These are phyloP conservation scores for Pichia manshurica DNA, from an alignment of 805 yeast genomes.

Conservation along the genomic window DNA sequence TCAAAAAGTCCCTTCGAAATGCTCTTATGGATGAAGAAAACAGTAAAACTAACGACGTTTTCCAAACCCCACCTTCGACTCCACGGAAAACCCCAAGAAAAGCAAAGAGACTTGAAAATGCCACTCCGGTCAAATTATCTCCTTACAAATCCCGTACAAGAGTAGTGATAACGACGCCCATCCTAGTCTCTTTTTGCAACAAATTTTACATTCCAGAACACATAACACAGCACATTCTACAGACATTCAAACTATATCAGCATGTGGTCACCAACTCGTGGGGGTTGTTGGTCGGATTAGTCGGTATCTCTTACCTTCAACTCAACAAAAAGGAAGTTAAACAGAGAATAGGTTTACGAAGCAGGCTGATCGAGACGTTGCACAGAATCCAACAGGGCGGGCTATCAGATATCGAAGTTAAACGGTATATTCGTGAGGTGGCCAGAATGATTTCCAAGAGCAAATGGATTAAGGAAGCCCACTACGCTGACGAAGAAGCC, in stretches of 20 bases:
- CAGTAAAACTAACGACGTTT: not conserved
- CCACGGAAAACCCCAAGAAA: constrained; percentile 7
- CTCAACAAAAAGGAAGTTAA: constrained; percentile 44
- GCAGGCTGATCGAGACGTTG: constrained; percentile 45
- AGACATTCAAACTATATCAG: constrained; percentile 44
- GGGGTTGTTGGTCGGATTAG: constrained; percentile 64
- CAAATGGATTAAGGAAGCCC: constrained; percentile 51
- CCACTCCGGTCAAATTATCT: not conserved
- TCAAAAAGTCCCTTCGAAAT: constrained; percentile 7
- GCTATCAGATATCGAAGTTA: constrained; percentile 42
- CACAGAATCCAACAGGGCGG: constrained; percentile 51
- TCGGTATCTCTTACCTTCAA: constrained; percentile 51
- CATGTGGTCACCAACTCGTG: constrained; percentile 57
- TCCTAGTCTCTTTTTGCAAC: constrained; percentile 49
- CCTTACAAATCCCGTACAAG: constrained; percentile 7
- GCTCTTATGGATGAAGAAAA: constrained; percentile 1
- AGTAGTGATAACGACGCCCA: constrained; percentile 29
- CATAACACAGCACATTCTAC: constrained; percentile 44
- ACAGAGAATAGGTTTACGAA: constrained; percentile 43
- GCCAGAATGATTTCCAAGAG: constrained; percentile 49
- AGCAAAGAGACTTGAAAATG: not conserved
- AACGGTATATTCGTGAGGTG: constrained; percentile 48
- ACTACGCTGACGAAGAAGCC: constrained; percentile 24
- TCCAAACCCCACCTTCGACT: constrained; percentile 11
- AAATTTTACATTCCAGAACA: constrained; percentile 56